These are phyloP conservation scores for Trichosanthes truncata DNA, from an alignment of 306 rosid genomes.

Conservation along the genomic window DNA sequence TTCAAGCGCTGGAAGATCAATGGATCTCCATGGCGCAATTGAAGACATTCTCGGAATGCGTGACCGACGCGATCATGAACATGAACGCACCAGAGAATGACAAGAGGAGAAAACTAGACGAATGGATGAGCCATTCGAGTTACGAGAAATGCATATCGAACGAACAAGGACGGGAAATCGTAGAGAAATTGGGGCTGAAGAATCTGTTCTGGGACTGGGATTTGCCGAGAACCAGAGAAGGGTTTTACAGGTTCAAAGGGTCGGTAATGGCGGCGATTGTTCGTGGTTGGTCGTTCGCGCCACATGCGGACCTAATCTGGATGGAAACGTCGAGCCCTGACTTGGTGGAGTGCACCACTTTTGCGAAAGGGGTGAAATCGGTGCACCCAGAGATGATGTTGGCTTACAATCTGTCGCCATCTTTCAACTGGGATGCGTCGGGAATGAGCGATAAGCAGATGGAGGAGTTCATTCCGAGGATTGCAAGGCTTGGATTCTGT, in stretches of 20 bases:
- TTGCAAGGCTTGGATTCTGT: conserved; percentile 71
- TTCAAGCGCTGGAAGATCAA: conserved; percentile 63
- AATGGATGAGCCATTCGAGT: conserved; percentile 47
- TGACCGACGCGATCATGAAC: conserved; percentile 49
- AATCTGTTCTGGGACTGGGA: conserved; percentile 94
- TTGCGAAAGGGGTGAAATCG: conserved; percentile 62
- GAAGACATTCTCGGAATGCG: conserved; percentile 72
- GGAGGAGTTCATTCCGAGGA: conserved; percentile 71
- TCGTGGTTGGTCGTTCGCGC: conserved; percentile 75
- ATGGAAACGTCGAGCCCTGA: conserved; percentile 81
- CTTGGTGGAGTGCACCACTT: conserved; percentile 58
- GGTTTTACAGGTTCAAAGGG: conserved; percentile 74
- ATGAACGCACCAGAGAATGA: conserved; percentile 41
- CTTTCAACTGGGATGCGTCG: conserved; percentile 98
- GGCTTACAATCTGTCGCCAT: conserved; percentile 87
- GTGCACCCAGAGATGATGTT: conserved; percentile 52
- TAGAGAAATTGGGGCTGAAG: conserved; percentile 49
- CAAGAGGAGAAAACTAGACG: conserved; percentile 44
- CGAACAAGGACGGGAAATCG: conserved; percentile 57
- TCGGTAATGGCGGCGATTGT: conserved; percentile 67
- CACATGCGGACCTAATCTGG: conserved; percentile 80
- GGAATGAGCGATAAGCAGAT: conserved; percentile 76
- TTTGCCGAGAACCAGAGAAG: conserved; percentile 90
- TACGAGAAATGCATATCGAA: conserved; percentile 52
- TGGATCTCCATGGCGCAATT: conserved; percentile 59